Conservation (phyloP, 441 rosid species). For the Cnidoscolus chayamansa region DNA sequence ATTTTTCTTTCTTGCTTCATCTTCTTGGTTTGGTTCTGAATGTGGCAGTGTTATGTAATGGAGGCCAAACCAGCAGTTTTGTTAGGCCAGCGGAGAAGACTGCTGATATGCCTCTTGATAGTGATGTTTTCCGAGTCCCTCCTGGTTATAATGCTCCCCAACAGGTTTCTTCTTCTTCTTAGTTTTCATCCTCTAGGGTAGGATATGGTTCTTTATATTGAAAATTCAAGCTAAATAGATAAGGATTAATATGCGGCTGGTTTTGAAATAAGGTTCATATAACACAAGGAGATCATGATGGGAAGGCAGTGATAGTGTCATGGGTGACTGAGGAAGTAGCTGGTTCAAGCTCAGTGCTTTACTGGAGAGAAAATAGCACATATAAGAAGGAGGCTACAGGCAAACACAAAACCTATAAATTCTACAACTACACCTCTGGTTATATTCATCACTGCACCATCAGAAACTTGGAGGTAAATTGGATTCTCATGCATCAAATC, state of each 20-base stretch:
- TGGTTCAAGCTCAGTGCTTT: constrained; percentile 57
- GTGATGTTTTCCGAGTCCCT: constrained; percentile 70
- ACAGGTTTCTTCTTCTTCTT: constrained; percentile 43
- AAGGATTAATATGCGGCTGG: constrained; percentile 5
- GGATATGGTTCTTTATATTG: too few relatives aligned
- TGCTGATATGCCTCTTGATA: constrained; percentile 69
- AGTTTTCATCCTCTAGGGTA: too few relatives aligned
- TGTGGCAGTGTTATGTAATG: constrained; percentile 45
- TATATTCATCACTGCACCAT: constrained; percentile 78
- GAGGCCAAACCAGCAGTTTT: constrained; percentile 66
- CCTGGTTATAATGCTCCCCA: constrained; percentile 89
- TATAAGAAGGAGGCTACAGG: constrained; percentile 47
- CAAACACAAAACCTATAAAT: constrained; percentile 45
- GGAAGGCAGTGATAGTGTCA: constrained; percentile 75
- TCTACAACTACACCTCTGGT: constrained; percentile 66
- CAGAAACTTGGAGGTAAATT: constrained; percentile 54
- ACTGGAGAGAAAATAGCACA: constrained; percentile 50
- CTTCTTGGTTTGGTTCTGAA: constrained; percentile 38
- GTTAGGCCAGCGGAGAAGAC: constrained; percentile 50
- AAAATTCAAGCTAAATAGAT: too few relatives aligned
- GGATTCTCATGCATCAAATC: too few relatives aligned
- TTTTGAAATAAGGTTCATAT: constrained; percentile 53
- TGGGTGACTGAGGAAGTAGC: constrained; percentile 73
- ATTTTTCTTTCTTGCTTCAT: constrained; percentile 21
- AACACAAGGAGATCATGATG: constrained; percentile 82